Evolutionary conservation across 23 red algal species (phyloP).

Genomic region (Gracilaria domingensis): DNA sequence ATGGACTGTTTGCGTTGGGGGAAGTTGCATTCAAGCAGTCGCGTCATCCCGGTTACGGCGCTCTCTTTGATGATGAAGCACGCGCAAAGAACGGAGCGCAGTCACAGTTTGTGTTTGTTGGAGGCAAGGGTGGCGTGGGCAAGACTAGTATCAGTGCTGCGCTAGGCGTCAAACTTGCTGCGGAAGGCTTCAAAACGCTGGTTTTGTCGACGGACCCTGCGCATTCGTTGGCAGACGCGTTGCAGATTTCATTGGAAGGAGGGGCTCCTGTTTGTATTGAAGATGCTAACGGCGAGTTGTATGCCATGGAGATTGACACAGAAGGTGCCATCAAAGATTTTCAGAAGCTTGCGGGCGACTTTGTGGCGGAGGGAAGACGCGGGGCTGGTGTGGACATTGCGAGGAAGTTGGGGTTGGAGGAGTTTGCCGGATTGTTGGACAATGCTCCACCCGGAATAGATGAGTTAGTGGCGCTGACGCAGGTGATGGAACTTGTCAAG

Average conservation of each 20-base stretch:
- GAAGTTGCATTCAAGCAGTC: conserved; percentile 51
- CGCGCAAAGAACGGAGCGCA: conserved; percentile 17
- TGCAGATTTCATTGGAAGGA: conserved; percentile 70
- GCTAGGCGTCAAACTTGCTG: conserved; percentile 74
- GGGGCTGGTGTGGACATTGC: conserved; percentile 83
- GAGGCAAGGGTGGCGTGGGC: conserved; percentile 95
- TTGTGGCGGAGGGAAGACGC: conserved; percentile 53
- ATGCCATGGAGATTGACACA: conserved; percentile 93
- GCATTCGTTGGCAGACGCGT: conserved; percentile 93
- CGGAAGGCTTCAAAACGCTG: conserved; percentile 78
- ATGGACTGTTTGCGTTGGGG: conserved; percentile 67
- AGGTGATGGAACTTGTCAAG: conserved; percentile 88
- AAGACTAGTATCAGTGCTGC: conserved; percentile 87
- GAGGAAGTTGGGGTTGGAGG: conserved; percentile 85
- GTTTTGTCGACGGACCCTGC: conserved; percentile 97
- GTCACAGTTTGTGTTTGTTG: conserved; percentile 86
- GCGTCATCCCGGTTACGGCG: conserved; percentile 28
- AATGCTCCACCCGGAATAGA: conserved; percentile 96
- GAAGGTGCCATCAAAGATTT: conserved; percentile 87
- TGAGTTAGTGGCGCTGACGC: conserved; percentile 91
- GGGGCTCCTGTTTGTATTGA: conserved; percentile 74
- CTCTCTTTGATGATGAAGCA: conserved; percentile 28
- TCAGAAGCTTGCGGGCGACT: conserved; percentile 62
- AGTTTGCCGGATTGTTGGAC: conserved; percentile 93
- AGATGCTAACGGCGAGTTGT: conserved; percentile 60